Percentiles rank a stretch among this genome's conserved stretches.
These are phyloP conservation scores for Botryotinia convoluta DNA, from an alignment of 2,329 filamentous ascomycete genomes.

Conservation along the genomic window DNA sequence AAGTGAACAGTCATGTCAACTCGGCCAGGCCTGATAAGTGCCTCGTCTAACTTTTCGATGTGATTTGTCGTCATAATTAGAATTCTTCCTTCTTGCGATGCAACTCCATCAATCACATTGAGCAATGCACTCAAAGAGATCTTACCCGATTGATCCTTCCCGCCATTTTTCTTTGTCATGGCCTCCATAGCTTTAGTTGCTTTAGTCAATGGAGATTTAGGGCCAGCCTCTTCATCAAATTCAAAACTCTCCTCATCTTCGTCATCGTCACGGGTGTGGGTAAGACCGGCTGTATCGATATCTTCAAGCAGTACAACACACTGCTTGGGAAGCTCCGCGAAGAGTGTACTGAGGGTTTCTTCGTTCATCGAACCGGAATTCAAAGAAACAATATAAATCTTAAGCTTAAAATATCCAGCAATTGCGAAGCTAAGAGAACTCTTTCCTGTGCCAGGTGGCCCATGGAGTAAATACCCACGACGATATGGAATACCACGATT, in stretches of 20 bases:
- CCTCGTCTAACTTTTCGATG: conserved; percentile 58
- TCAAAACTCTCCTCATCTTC: conserved; percentile 21
- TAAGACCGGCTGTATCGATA: conserved; percentile 70
- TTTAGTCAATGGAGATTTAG: neutral
- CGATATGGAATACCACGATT: conserved; percentile 83
- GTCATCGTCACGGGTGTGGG: conserved; percentile 43
- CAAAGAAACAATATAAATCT: conserved; percentile 62
- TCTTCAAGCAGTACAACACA: conserved; percentile 76
- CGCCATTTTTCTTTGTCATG: conserved; percentile 42
- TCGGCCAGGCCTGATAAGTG: conserved; percentile 59
- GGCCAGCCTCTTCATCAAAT: neutral
- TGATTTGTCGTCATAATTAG: conserved; percentile 72
- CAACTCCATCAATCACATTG: conserved; percentile 68
- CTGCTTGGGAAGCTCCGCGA: conserved; percentile 63
- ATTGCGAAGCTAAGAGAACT: conserved; percentile 68
- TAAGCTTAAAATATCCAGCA: conserved; percentile 66
- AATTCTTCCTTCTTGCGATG: conserved; percentile 63
- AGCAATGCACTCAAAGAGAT: conserved; percentile 63
- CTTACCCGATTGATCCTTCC: conserved; percentile 21
- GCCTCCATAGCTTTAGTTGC: neutral
- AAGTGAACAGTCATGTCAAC: conserved; percentile 62
- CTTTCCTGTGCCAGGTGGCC: conserved; percentile 79
- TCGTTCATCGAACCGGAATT: conserved; percentile 61
- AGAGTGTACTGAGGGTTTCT: conserved; percentile 62
- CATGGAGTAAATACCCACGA: conserved; percentile 77